Evolutionary conservation across 2,329 filamentous ascomycete species (phyloP), one percentile per base, ranked within the genome.

Genomic region (Fusarium bulbicola): DNA sequence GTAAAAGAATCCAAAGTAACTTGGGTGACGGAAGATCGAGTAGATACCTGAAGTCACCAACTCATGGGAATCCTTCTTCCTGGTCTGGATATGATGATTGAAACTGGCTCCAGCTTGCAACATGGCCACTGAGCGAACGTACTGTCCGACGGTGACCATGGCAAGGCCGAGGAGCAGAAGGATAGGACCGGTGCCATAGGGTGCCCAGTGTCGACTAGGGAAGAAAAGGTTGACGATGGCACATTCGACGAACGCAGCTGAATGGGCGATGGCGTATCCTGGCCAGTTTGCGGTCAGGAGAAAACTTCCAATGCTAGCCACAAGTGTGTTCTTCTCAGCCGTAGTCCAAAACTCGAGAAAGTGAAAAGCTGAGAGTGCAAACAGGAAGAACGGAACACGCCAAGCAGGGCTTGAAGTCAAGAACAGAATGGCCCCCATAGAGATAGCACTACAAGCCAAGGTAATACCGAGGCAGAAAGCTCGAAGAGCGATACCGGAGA

Each of bases 1-100:
- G 91, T 95, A 98, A 83, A 97, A 99, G 85, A 98, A 99, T 7
- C 95, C 96, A 84, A 98, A 98, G 83, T 99, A 99, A 66, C 92
- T 93, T 18, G 96, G 96, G 82, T 99, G 96, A 30, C 96, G 86
- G 59, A 97, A 84, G 49, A 88, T 81, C 13, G 85, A 84, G 81
- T 98, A 99, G 39, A 98, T 84, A 2, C 96, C 96, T 34, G 85
- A 86, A 0, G 92, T 97, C 6, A 99, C 93, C n/a, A 99, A 87
- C 52, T 86, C 86, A 81, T 99, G 96, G 3, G 89, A 90, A 13
- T 82, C 81, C 8, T 90, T 87, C 77, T 91, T 92, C 70, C 86
- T 89, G 72, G 89, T 90, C 82, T 96, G 94, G 14, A 98, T 91
- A 39, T 91, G 90, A 77, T 95, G 96, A 79, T 97, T 97, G 88